These are phyloP conservation scores for Lactarius hatsudake DNA, from an alignment of 768 basidiomycete species.

Conservation along the genomic window DNA sequence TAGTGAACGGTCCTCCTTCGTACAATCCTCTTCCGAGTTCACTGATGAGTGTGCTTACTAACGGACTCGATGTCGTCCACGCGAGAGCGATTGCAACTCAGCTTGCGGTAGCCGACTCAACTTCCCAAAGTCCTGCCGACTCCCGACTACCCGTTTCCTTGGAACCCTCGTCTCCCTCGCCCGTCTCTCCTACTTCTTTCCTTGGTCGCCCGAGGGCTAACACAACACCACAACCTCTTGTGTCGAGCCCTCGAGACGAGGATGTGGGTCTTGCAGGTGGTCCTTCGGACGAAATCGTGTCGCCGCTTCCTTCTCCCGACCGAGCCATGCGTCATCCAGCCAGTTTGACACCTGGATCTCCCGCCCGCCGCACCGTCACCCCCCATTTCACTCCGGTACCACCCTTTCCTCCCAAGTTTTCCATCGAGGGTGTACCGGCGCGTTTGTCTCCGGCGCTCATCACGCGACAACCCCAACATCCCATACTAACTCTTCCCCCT, in stretches of 20 bases:
- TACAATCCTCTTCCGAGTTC: background rate
- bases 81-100: slow-evolving; percentile 7
- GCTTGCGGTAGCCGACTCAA: background rate
- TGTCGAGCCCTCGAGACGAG: background rate
- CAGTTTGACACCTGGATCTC: slow-evolving; percentile 13
- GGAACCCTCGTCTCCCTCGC: background rate
- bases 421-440: slow-evolving; percentile 23
- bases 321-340: slow-evolving; percentile 13
- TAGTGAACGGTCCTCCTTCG: background rate
- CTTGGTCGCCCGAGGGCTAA: background rate
- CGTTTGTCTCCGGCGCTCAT: slow-evolving; percentile 28
- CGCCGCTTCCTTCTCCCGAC: slow-evolving; percentile 3
- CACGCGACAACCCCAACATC: slow-evolving; percentile 26
- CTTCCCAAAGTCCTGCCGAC: background rate
- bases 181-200: background rate
- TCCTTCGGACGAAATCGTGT: background rate
- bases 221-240: background rate
- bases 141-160: slow-evolving; percentile 5
- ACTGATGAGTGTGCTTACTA: background rate
- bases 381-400: background rate
- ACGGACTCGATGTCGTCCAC: background rate
- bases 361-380: background rate
- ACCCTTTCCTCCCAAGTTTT: slow-evolving; percentile 16
- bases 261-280: background rate
- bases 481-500: slow-evolving; percentile 26